Conservation (phyloP, 108 stramenopile species). For the Fistulifera solaris region DNA sequence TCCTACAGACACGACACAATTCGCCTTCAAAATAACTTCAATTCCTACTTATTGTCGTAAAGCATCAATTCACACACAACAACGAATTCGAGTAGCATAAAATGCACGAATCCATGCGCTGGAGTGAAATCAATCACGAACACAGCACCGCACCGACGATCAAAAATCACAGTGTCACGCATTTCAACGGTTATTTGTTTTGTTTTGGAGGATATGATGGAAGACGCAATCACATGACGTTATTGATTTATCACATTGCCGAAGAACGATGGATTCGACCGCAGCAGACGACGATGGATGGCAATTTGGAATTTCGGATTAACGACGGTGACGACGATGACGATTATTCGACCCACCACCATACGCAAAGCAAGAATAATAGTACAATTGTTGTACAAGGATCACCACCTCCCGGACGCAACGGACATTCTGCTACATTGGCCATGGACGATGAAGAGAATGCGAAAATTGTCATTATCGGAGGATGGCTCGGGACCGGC, state of each 20-base stretch:
- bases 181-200: constrained; percentile 64
- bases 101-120: constrained; percentile 18
- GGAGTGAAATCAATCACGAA: constrained; percentile 19
- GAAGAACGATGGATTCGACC: constrained; percentile 65
- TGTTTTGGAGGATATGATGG: constrained; percentile 95
- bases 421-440: constrained; percentile 91
- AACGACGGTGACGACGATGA: neutral
- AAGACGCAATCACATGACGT: constrained; percentile 69
- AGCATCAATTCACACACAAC: too few relatives aligned
- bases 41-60: too few relatives aligned
- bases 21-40: too few relatives aligned
- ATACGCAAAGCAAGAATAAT: neutral
- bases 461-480: constrained; percentile 82
- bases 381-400: constrained; percentile 28
- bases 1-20: too few relatives aligned
- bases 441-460: constrained; percentile 41
- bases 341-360: too few relatives aligned
- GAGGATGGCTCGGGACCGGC: constrained; percentile 86
- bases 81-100: too few relatives aligned
- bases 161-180: constrained; percentile 78
- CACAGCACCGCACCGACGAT: constrained; percentile 44
- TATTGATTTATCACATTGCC: constrained; percentile 60
- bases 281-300: neutral
- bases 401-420: constrained; percentile 77
- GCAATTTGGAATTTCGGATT: neutral